Evolutionary conservation across 2,329 filamentous ascomycete species (phyloP).

Genomic region (Paraphoma chrysanthemicola): DNA sequence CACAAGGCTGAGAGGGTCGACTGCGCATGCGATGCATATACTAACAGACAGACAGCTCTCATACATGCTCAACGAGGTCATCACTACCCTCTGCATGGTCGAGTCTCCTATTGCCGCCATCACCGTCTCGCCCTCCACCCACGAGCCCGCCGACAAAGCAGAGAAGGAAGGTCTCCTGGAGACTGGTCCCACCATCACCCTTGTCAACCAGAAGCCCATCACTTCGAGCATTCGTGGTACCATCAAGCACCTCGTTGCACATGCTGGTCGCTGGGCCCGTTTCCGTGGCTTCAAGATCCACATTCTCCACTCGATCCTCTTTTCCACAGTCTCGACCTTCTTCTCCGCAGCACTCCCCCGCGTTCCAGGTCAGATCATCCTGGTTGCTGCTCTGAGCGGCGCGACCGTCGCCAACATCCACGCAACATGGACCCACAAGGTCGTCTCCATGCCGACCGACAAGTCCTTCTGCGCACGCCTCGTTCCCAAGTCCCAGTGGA

Average conservation of each 20-base stretch:
- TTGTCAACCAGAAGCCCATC: constrained; percentile 63
- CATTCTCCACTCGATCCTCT: constrained; percentile 45
- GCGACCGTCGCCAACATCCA: constrained; percentile 71
- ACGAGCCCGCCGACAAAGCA: constrained; percentile 50
- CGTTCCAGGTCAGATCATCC: constrained; percentile 54
- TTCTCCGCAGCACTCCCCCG: constrained; percentile 52
- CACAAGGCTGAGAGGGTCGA: too few relatives aligned
- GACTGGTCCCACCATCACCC: constrained; percentile 46
- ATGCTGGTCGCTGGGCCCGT: constrained; percentile 69
- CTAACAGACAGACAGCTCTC: constrained; percentile 33
- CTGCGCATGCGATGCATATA: background rate
- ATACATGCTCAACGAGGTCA: constrained; percentile 67
- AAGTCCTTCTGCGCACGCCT: constrained; percentile 71
- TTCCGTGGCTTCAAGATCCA: constrained; percentile 71
- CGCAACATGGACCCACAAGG: constrained; percentile 83
- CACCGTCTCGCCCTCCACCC: constrained; percentile 56
- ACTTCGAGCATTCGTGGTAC: constrained; percentile 67
- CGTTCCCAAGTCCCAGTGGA: constrained; percentile 69
- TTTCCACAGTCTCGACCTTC: constrained; percentile 51
- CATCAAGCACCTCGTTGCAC: constrained; percentile 66
- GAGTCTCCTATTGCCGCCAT: constrained; percentile 65
- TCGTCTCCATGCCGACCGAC: constrained; percentile 74
- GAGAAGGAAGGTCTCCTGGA: constrained; percentile 49
- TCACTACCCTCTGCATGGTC: constrained; percentile 69
- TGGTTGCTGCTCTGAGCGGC: constrained; percentile 65